A percentile compares a stretch with the other conserved stretches of the same genome.
phyloP scores from a whole-genome alignment of 495 filamentous ascomycete genomes.

The Cudoniella acicularis region DNA sequence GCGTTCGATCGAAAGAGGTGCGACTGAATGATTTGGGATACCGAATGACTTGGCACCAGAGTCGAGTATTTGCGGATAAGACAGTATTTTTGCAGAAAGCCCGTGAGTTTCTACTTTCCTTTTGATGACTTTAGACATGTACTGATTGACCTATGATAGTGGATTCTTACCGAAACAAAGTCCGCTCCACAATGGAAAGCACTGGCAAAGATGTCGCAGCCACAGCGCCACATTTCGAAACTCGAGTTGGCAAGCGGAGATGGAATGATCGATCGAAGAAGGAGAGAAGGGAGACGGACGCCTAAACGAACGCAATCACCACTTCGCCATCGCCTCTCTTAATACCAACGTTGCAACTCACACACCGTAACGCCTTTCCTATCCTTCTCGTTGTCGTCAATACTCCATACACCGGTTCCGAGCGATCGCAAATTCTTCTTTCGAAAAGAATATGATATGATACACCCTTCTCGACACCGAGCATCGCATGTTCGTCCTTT shows the following conservation, averaged over 20 bases:
- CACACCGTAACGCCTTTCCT: no score
- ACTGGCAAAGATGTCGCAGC: constrained; percentile 66
- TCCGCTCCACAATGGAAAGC: constrained; percentile 71
- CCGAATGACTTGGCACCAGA: constrained; percentile 92
- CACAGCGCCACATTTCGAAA: constrained; percentile 83
- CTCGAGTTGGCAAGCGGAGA: constrained; percentile 77
- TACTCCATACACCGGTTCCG: no score
- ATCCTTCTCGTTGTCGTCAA: no score
- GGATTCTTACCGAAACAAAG: constrained; percentile 93
- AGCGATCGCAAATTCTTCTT: no score
- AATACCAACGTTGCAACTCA: no score
- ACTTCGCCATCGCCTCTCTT: no score
- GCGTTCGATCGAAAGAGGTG: constrained; percentile 71
- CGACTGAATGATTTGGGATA: constrained; percentile 89
- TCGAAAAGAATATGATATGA: no score
- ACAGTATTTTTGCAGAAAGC: constrained; percentile 90
- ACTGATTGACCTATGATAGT: constrained; percentile 47
- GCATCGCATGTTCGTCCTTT: no score
- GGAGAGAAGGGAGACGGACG: constrained; percentile 6
- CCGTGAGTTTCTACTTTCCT: constrained; percentile 56
- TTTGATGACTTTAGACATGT: neutral
- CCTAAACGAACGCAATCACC: no score
- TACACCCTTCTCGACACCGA: no score
- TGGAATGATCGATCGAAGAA: constrained; percentile 64
- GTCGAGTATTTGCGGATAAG: constrained; percentile 77